Conservation (phyloP, 495 filamentous ascomycete species). For the Neurospora sp. region DNA sequence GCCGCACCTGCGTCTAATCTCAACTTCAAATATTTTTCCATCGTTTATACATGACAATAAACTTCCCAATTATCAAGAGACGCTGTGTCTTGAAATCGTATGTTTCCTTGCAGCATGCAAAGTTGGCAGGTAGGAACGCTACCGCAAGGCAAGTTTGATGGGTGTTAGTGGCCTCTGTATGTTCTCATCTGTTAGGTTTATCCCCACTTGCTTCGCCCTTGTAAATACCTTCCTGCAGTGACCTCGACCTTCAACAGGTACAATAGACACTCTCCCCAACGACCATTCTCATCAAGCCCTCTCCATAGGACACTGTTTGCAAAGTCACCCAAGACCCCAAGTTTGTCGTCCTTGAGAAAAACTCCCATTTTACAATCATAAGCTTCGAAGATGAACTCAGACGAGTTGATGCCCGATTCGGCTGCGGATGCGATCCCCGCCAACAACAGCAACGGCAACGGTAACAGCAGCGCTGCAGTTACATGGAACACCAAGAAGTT, state of each 20-base stretch:
- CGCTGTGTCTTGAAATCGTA: not conserved
- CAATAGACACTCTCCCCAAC: not conserved
- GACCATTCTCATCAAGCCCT: not conserved
- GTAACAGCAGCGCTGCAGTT: slow-evolving; percentile 1
- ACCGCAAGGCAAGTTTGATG: not conserved
- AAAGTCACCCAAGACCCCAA: not conserved
- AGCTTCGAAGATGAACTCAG: slow-evolving; percentile 12
- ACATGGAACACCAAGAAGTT: slow-evolving; percentile 26
- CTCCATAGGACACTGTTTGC: not conserved
- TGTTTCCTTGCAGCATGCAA: not conserved
- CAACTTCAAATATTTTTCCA: not conserved
- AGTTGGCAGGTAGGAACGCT: not conserved
- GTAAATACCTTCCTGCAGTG: not conserved
- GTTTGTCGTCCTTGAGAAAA: not conserved
- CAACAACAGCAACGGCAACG: not conserved
- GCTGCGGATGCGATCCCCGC: not conserved
- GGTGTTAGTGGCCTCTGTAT: not conserved
- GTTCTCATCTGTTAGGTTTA: not conserved
- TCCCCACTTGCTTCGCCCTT: not conserved
- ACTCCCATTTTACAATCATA: not conserved
- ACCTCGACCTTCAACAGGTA: not conserved
- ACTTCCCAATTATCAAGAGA: not conserved
- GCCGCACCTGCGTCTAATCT: not conserved
- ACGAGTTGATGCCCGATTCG: slow-evolving; percentile 19
- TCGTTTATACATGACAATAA: not conserved